Conservation (phyloP, 2,329 filamentous ascomycete species). For the Fusarium subtropicale region DNA sequence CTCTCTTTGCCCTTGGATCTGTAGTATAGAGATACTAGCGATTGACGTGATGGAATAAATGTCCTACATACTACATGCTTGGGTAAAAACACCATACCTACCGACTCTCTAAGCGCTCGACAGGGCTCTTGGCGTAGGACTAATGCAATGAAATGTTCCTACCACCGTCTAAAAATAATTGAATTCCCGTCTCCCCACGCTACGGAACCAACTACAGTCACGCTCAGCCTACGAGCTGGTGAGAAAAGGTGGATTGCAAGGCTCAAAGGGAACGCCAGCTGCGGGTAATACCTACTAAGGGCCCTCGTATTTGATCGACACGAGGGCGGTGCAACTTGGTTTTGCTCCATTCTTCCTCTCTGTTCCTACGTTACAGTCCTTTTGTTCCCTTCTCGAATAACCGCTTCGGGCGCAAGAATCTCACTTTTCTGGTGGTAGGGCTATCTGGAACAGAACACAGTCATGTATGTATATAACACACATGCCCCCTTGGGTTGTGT, state of each 20-base stretch:
- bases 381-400: slow-evolving; percentile 13
- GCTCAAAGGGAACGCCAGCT: slow-evolving; percentile 31
- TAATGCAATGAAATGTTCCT: background rate
- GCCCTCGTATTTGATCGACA: slow-evolving; percentile 39
- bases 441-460: slow-evolving; percentile 1
- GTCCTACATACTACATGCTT: background rate
- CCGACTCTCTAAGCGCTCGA: background rate
- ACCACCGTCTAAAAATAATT: slow-evolving; percentile 29
- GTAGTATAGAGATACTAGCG: background rate
- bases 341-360: slow-evolving; percentile 21
- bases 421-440: slow-evolving; percentile 6
- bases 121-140: background rate
- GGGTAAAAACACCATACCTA: too few species aligned
- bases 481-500: slow-evolving; percentile 21
- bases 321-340: slow-evolving; percentile 34
- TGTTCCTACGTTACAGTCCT: slow-evolving; percentile 21
- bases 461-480: slow-evolving; percentile 20
- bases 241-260: slow-evolving; percentile 28
- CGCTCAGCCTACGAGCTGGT: slow-evolving; percentile 12
- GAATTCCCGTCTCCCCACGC: slow-evolving; percentile 27
- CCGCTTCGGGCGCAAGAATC: slow-evolving; percentile 20
- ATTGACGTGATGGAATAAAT: slow-evolving; percentile 11
- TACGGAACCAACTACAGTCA: slow-evolving; percentile 12
- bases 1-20: background rate
- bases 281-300: slow-evolving; percentile 10